A percentile compares a stretch with the other conserved stretches of the same genome.
Conservation (phyloP, 75 land plant species). For the Larix kaempferi region DNA sequence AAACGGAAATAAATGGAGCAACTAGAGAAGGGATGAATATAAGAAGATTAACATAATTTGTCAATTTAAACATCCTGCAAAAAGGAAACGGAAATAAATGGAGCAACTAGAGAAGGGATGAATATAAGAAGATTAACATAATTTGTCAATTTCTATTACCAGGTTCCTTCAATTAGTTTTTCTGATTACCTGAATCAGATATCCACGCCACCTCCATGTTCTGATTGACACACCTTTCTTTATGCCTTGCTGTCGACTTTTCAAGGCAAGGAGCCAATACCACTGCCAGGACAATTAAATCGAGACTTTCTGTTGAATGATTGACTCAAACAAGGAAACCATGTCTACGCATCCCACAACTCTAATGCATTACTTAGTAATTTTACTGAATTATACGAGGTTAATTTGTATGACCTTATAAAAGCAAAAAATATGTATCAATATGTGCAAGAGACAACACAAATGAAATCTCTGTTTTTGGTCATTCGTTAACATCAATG, state of each 20-base stretch:
- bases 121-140: background rate
- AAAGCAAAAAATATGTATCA: background rate
- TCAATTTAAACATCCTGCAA: background rate
- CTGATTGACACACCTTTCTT: slow-evolving; percentile 28
- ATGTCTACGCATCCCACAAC: background rate
- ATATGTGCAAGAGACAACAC: background rate
- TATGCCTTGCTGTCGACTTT: slow-evolving; percentile 33
- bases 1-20: background rate
- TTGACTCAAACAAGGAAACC: slow-evolving; percentile 3
- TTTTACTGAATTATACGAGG: background rate
- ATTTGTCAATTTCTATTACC: background rate
- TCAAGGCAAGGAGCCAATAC: slow-evolving; percentile 63
- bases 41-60: background rate
- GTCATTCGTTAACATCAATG: background rate
- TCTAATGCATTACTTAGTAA: background rate
- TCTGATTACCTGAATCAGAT: slow-evolving; percentile 65
- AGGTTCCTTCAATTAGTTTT: background rate
- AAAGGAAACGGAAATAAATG: background rate
- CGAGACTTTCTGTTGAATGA: background rate
- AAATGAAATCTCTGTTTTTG: background rate
- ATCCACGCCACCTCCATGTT: slow-evolving; percentile 84
- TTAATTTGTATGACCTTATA: background rate
- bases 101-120: background rate
- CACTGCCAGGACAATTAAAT: slow-evolving; percentile 47
- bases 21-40: background rate